These are phyloP conservation scores for Amaranthus tricolor DNA, from an alignment of 179 eudicot species.

Conservation along the genomic window DNA sequence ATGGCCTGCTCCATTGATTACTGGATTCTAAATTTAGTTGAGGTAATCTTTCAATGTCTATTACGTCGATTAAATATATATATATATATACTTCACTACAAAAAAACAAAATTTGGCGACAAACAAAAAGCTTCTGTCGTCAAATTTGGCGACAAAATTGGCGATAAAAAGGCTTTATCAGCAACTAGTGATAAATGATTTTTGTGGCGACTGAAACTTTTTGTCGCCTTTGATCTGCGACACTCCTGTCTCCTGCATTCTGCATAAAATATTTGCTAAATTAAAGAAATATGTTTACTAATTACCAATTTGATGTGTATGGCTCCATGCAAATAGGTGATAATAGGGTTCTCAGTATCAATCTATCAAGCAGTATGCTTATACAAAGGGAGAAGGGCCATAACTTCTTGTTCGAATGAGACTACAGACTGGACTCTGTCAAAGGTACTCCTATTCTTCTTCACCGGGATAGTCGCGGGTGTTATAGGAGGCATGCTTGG, in stretches of 20 bases:
- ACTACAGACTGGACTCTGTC: constrained; percentile 8
- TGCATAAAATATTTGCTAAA: neutral
- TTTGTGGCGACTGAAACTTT: too few relatives aligned
- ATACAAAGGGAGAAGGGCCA: constrained; percentile 22
- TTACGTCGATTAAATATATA: neutral
- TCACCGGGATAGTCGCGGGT: constrained; percentile 54
- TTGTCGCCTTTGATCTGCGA: too few relatives aligned
- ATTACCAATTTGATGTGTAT: too few relatives aligned
- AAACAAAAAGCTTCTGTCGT: too few relatives aligned
- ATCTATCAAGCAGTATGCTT: constrained; percentile 24
- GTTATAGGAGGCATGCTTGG: constrained; percentile 50
- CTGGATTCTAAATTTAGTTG: constrained; percentile 27
- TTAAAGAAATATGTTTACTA: neutral
- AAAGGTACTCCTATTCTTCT: constrained; percentile 36
- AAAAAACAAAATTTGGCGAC: too few relatives aligned
- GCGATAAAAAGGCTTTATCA: too few relatives aligned
- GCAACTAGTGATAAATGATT: too few relatives aligned
- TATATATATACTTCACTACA: too few relatives aligned
- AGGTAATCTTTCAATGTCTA: constrained; percentile 6
- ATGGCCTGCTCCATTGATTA: constrained; percentile 21
- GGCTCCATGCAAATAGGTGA: constrained; percentile 1
- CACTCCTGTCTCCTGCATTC: neutral
- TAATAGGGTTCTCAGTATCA: constrained; percentile 22
- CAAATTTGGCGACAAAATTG: too few relatives aligned
- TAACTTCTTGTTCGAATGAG: constrained; percentile 16